Conservation (phyloP, 2,329 filamentous ascomycete genomes). For the Aspergillus sp. region DNA sequence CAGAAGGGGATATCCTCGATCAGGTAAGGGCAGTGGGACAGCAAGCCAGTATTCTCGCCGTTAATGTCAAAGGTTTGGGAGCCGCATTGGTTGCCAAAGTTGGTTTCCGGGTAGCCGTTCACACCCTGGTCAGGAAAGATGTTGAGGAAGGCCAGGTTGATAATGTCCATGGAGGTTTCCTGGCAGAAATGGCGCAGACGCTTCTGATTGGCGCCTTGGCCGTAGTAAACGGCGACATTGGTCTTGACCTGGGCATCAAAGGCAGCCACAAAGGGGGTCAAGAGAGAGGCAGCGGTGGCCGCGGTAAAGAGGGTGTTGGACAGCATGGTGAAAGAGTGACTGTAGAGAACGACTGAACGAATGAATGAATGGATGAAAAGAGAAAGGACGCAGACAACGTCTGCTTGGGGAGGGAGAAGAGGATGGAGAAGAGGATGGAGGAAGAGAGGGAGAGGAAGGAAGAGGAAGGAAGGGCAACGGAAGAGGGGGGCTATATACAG, state of each 20-base stretch:
- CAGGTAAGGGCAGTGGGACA: slow-evolving; percentile 36
- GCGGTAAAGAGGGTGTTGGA: slow-evolving; percentile 25
- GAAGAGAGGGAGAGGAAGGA: slow-evolving; percentile 2
- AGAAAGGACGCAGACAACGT: slow-evolving; percentile 48
- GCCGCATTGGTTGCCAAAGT: slow-evolving; percentile 50
- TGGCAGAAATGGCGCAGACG: slow-evolving; percentile 43
- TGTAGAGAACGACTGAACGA: slow-evolving; percentile 26
- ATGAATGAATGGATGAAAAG: slow-evolving; percentile 26
- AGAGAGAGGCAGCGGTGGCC: slow-evolving; percentile 24
- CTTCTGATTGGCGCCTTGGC: slow-evolving; percentile 43
- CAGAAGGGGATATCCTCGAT: slow-evolving; percentile 33
- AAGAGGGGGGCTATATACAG: background rate
- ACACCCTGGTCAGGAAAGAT: slow-evolving; percentile 40
- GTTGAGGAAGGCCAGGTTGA: slow-evolving; percentile 49
- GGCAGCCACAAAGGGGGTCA: slow-evolving; percentile 26
- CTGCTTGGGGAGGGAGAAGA: slow-evolving; percentile 12
- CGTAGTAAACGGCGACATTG: slow-evolving; percentile 48
- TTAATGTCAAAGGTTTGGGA: slow-evolving; percentile 29
- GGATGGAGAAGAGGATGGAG: slow-evolving; percentile 1
- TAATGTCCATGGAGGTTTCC: slow-evolving; percentile 45
- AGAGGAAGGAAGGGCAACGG: slow-evolving; percentile 2
- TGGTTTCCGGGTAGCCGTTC: slow-evolving; percentile 42
- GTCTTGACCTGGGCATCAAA: slow-evolving; percentile 34
- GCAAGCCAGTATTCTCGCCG: slow-evolving; percentile 32
- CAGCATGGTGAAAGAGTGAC: slow-evolving; percentile 27